These are phyloP conservation scores for Suhomyces taliae DNA, from an alignment of 1,139 yeast genomes.

Conservation along the genomic window DNA sequence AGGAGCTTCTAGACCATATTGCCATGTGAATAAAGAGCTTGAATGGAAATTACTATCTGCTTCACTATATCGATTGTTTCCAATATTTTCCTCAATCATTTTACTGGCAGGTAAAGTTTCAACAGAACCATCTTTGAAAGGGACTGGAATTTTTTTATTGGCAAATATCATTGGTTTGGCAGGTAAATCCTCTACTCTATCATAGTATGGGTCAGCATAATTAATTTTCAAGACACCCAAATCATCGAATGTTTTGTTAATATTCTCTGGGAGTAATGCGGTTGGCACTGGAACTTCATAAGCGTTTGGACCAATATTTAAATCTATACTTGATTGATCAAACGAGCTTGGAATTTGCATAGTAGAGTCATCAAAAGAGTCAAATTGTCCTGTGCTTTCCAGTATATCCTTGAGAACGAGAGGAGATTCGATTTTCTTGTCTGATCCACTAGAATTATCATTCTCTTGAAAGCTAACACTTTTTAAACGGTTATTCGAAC, in stretches of 20 bases:
- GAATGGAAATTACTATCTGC: slow-evolving; percentile 1
- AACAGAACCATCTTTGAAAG: slow-evolving; percentile 20
- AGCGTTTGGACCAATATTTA: slow-evolving; percentile 7
- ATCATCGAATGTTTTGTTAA: slow-evolving; percentile 40
- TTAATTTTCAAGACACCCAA: slow-evolving; percentile 51
- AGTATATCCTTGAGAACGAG: background rate
- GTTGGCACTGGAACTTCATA: slow-evolving; percentile 24
- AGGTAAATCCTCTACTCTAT: slow-evolving; percentile 52
- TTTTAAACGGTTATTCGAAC: too few relatives aligned
- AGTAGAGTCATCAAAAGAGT: background rate
- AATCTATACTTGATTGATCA: slow-evolving; percentile 1
- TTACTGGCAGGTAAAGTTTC: slow-evolving; percentile 16
- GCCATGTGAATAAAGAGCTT: slow-evolving; percentile 23
- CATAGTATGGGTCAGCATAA: slow-evolving; percentile 65
- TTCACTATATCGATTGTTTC: background rate
- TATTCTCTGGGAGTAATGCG: slow-evolving; percentile 19
- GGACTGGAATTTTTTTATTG: slow-evolving; percentile 57
- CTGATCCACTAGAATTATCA: too few relatives aligned
- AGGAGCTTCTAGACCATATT: slow-evolving; percentile 33
- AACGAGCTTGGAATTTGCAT: slow-evolving; percentile 17
- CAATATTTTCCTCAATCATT: slow-evolving; percentile 7
- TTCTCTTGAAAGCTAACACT: too few relatives aligned
- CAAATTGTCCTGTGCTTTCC: background rate
- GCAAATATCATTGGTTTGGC: slow-evolving; percentile 61
- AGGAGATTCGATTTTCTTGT: too few relatives aligned